Evolutionary conservation across 2,329 filamentous ascomycete genomes (phyloP).

Genomic region (Fusarium concolor): DNA sequence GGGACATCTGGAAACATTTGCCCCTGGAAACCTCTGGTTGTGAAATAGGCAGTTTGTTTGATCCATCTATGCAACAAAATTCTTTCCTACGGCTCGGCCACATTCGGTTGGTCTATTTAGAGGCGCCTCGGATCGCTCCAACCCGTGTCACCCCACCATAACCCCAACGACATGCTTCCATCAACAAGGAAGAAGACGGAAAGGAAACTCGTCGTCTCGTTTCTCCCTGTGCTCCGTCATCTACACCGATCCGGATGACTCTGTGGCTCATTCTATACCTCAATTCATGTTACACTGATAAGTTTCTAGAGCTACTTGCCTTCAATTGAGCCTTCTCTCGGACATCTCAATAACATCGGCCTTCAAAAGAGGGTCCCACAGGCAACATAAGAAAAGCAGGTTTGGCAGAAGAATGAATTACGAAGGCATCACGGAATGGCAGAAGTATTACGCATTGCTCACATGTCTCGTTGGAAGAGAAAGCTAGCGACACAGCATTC

Average conservation of each 20-base stretch:
- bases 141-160: conserved; percentile 38
- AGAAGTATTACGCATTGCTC: neutral
- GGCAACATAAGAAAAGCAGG: neutral
- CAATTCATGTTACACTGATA: neutral
- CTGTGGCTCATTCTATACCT: neutral
- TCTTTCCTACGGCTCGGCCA: conserved; percentile 4
- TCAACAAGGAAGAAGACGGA: conserved; percentile 13
- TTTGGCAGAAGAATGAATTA: neutral
- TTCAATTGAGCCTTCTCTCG: neutral
- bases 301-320: neutral
- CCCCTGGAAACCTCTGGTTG: neutral
- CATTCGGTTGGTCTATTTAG: conserved; percentile 15
- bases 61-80: neutral
- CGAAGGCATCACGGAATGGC: neutral
- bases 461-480: neutral
- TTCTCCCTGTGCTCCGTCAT: neutral
- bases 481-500: neutral
- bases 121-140: conserved; percentile 27
- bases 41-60: neutral
- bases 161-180: conserved; percentile 34
- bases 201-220: conserved; percentile 6
- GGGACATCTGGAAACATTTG: neutral
- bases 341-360: neutral
- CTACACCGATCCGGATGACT: neutral
- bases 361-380: conserved; percentile 17